Percentiles rank a stretch among this genome's conserved stretches.
phyloP scores from a whole-genome alignment of 1,284 basidiomycete species.

The Rhodofomes roseus region DNA sequence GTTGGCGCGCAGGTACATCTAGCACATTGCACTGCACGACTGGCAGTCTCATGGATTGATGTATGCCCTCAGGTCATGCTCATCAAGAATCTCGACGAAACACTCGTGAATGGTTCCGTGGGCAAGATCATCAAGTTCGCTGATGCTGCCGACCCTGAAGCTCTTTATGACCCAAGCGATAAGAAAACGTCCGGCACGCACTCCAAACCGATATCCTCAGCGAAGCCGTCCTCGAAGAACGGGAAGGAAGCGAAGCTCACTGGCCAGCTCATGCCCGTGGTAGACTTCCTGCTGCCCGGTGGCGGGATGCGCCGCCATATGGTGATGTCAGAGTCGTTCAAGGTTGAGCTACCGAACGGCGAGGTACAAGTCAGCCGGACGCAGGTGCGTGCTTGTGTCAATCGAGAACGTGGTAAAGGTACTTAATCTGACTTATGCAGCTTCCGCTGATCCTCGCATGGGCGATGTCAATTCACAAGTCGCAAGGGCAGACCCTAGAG shows the following conservation, averaged over 20 bases:
- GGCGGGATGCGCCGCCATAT: constrained; percentile 41
- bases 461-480: constrained; percentile 96
- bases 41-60: neutral
- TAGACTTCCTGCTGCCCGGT: constrained; percentile 31
- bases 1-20: constrained; percentile 25
- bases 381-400: constrained; percentile 49
- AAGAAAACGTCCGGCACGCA: constrained; percentile 8
- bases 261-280: constrained; percentile 26
- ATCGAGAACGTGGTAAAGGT: constrained; percentile 11
- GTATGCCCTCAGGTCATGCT: constrained; percentile 37
- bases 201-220: neutral
- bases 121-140: constrained; percentile 67
- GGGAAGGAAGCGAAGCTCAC: constrained; percentile 14
- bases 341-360: constrained; percentile 80
- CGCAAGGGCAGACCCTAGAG: constrained; percentile 87
- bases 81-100: constrained; percentile 70
- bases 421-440: constrained; percentile 28
- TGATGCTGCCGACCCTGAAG: constrained; percentile 22
- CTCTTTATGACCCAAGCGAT: constrained; percentile 20
- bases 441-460: constrained; percentile 82
- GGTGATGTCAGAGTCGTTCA: constrained; percentile 72
- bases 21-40: neutral
- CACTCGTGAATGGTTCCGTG: constrained; percentile 81
- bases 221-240: constrained; percentile 21
- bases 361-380: constrained; percentile 72